Evolutionary conservation across 1,139 yeast genomes (phyloP).

Genomic region (Scheffersomyces quercinus): DNA sequence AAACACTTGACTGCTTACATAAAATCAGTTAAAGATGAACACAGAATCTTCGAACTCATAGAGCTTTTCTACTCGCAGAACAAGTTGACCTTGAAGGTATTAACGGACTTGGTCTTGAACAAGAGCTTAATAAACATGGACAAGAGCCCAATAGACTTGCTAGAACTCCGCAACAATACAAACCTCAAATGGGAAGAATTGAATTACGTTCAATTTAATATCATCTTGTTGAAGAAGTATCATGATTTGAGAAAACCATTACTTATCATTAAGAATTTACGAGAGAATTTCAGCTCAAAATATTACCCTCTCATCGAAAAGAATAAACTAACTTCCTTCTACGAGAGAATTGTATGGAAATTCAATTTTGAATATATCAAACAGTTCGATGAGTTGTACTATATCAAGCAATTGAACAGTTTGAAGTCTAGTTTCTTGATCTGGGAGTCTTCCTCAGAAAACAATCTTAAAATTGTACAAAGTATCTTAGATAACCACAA

Average conservation of each 20-base stretch:
- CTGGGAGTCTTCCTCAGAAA: conserved; percentile 37
- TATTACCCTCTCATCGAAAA: conserved; percentile 30
- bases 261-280: conserved; percentile 31
- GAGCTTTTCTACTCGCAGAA: conserved; percentile 29
- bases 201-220: conserved; percentile 23
- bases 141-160: conserved; percentile 21
- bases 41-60: conserved; percentile 27
- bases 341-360: conserved; percentile 46
- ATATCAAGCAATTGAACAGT: conserved; percentile 22
- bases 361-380: conserved; percentile 39
- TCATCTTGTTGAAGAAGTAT: conserved; percentile 37
- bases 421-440: conserved; percentile 36
- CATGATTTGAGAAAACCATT: conserved; percentile 35
- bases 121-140: conserved; percentile 22
- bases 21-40: conserved; percentile 22
- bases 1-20: conserved; percentile 23
- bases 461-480: conserved; percentile 15
- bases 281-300: conserved; percentile 22
- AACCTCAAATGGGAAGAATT: conserved; percentile 16
- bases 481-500: conserved; percentile 15
- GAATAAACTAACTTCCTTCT: conserved; percentile 32
- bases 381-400: conserved; percentile 24
- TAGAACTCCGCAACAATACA: conserved; percentile 6
- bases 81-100: conserved; percentile 23
- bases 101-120: conserved; percentile 32